These are phyloP conservation scores for Yamadazyma dendronema DNA, from an alignment of 1,139 yeast genomes.

Conservation along the genomic window DNA sequence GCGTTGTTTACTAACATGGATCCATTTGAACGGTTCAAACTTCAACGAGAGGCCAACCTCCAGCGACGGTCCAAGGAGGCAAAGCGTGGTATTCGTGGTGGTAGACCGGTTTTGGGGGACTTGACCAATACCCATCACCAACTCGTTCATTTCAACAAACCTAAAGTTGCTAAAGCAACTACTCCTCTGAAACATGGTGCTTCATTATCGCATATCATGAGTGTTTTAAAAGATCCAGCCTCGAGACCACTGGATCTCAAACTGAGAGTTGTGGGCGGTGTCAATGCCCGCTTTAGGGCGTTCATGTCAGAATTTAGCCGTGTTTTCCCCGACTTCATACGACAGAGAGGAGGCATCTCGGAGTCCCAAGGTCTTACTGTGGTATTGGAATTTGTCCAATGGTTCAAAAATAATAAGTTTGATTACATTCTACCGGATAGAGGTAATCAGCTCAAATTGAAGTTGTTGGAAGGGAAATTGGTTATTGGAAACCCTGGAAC, in stretches of 20 bases:
- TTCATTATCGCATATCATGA: not conserved
- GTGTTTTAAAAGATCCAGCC: not conserved
- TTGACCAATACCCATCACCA: conserved; percentile 2
- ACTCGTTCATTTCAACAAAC: not conserved
- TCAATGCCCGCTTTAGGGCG: conserved; percentile 5
- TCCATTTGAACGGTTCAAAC: conserved; percentile 7
- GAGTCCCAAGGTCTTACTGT: not conserved
- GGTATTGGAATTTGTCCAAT: conserved; percentile 14
- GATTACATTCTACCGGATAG: conserved; percentile 17
- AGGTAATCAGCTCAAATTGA: conserved; percentile 2
- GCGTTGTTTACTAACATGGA: conserved; percentile 6
- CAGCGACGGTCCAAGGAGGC: not conserved
- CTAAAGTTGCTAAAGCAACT: not conserved
- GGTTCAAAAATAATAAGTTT: conserved; percentile 23
- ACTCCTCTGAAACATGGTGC: not conserved
- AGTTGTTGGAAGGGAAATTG: not conserved
- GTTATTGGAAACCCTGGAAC: not conserved
- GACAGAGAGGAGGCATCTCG: not conserved
- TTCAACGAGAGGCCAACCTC: conserved; percentile 1
- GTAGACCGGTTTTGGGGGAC: not conserved
- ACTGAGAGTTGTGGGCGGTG: conserved; percentile 3
- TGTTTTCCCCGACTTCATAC: not conserved
- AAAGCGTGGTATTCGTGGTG: not conserved
- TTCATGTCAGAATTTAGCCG: conserved; percentile 5
- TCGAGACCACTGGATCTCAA: not conserved